Percentiles rank a stretch among this genome's conserved stretches.
These are phyloP conservation scores for Lactarius trivialis DNA, from an alignment of 768 basidiomycete species.

Conservation along the genomic window DNA sequence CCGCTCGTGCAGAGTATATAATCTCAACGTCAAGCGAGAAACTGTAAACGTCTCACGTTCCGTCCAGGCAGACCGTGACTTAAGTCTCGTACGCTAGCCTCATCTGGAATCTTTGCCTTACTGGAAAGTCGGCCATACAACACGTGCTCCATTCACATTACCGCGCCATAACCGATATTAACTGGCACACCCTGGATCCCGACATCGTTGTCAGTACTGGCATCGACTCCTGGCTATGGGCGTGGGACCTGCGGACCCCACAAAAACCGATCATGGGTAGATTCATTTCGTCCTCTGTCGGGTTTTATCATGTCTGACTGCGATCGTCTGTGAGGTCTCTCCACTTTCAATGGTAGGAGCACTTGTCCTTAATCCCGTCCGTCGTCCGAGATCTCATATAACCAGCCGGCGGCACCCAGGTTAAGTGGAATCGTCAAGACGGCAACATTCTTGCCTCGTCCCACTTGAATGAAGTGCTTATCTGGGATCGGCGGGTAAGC, in stretches of 20 bases:
- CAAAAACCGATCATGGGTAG: slow-evolving; percentile 62
- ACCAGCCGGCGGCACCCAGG: slow-evolving; percentile 82
- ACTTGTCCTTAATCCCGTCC: neutral
- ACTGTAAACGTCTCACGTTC: slow-evolving; percentile 43
- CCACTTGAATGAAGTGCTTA: slow-evolving; percentile 77
- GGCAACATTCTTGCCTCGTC: slow-evolving; percentile 84
- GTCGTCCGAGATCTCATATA: slow-evolving; percentile 6
- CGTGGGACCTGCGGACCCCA: slow-evolving; percentile 72
- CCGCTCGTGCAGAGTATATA: slow-evolving; percentile 67
- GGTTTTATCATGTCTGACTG: neutral
- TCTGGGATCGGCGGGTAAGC: slow-evolving; percentile 91
- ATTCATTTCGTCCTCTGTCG: slow-evolving; percentile 6
- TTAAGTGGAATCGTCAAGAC: slow-evolving; percentile 94
- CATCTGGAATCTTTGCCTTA: slow-evolving; percentile 86
- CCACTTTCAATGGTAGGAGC: slow-evolving; percentile 47
- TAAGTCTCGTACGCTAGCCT: slow-evolving; percentile 40
- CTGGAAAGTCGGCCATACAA: slow-evolving; percentile 73
- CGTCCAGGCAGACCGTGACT: neutral
- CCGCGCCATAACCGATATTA: slow-evolving; percentile 95
- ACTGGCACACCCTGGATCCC: slow-evolving; percentile 87
- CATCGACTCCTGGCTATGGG: slow-evolving; percentile 91
- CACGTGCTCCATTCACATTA: slow-evolving; percentile 85
- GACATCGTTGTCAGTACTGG: slow-evolving; percentile 84
- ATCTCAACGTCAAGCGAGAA: slow-evolving; percentile 87
- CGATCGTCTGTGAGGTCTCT: slow-evolving; percentile 37